Evolutionary conservation across 2,329 filamentous ascomycete species (phyloP).

Genomic region (Sordariomycetes sp.): DNA sequence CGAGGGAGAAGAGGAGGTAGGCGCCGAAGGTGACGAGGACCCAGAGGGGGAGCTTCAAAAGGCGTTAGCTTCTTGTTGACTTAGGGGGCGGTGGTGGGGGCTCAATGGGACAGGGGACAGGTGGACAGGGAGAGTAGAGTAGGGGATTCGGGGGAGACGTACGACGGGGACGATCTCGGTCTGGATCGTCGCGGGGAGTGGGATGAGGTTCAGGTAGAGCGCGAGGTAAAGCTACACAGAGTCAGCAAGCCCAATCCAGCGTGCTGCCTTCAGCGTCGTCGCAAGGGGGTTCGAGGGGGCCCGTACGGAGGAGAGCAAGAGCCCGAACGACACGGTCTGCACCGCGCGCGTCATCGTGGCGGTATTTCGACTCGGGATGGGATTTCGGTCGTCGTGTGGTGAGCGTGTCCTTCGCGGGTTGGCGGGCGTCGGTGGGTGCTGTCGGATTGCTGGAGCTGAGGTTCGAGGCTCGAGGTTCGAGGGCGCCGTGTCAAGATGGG

Average conservation of each 20-base stretch:
- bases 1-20: conserved; percentile 83
- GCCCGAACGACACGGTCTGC: conserved; percentile 74
- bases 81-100: neutral
- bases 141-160: conserved; percentile 25
- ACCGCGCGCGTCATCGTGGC: conserved; percentile 82
- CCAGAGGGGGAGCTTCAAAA: conserved; percentile 77
- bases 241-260: conserved; percentile 8
- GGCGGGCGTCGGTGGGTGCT: neutral
- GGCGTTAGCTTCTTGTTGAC: neutral
- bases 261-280: neutral
- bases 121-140: conserved; percentile 2
- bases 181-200: conserved; percentile 68
- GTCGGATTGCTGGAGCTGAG: neutral
- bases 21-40: conserved; percentile 82
- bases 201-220: conserved; percentile 73
- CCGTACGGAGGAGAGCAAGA: conserved; percentile 79
- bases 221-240: conserved; percentile 77
- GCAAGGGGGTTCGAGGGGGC: neutral
- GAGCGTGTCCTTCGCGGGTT: neutral
- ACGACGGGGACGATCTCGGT: conserved; percentile 83
- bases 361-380: neutral
- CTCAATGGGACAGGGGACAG: neutral
- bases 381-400: neutral
- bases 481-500: neutral
- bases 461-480: neutral